These are phyloP conservation scores for Rhizopogon vinicolor DNA, from an alignment of 768 basidiomycete genomes.

Conservation along the genomic window DNA sequence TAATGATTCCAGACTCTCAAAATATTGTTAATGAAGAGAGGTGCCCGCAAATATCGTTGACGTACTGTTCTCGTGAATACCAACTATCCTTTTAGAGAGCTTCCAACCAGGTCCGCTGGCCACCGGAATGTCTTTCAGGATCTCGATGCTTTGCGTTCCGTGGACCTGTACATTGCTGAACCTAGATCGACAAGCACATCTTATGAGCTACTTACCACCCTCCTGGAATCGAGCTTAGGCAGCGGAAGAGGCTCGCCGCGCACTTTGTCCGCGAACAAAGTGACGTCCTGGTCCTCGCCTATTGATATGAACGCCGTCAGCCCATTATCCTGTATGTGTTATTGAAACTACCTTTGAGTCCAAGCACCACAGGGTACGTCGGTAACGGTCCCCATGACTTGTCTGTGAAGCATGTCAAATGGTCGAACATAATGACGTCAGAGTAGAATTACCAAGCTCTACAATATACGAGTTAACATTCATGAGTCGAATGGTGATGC, in stretches of 20 bases:
- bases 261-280: slow-evolving; percentile 54
- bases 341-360: slow-evolving; percentile 50
- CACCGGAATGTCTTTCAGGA: slow-evolving; percentile 71
- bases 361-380: slow-evolving; percentile 80
- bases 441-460: slow-evolving; percentile 46
- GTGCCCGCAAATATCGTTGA: not conserved
- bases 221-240: slow-evolving; percentile 58
- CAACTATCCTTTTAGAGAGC: slow-evolving; percentile 58
- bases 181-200: not conserved
- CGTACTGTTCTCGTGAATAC: slow-evolving; percentile 80
- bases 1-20: slow-evolving; percentile 69
- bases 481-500: not conserved
- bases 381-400: slow-evolving; percentile 72
- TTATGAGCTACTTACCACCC: slow-evolving; percentile 44
- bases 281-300: slow-evolving; percentile 63
- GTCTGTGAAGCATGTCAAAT: slow-evolving; percentile 33
- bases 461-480: not conserved
- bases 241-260: slow-evolving; percentile 45
- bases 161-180: slow-evolving; percentile 49
- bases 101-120: slow-evolving; percentile 81
- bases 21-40: not conserved
- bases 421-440: not conserved
- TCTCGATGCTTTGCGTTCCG: slow-evolving; percentile 73
- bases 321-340: not conserved
- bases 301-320: not conserved